phyloP scores from a whole-genome alignment of 176 grass and related monocot species.

The Eremochloa ophiuroides region DNA sequence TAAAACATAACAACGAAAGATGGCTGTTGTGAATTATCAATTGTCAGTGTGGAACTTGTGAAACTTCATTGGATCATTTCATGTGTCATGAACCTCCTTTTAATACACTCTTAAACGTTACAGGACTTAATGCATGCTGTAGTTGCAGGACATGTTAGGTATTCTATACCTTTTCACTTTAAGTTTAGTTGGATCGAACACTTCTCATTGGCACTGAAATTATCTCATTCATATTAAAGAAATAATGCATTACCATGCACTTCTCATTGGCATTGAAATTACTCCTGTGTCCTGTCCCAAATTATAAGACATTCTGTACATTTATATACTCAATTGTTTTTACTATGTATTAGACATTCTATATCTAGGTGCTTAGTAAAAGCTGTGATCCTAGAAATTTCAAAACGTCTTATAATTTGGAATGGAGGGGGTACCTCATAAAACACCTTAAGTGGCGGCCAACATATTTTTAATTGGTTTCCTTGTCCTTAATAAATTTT shows the following conservation, averaged over 20 bases:
- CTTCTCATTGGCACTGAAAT: not conserved
- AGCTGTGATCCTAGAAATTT: too few relatives aligned
- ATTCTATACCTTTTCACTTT: not conserved
- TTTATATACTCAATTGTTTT: too few relatives aligned
- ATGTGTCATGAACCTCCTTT: not conserved
- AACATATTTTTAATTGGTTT: slow-evolving; percentile 4
- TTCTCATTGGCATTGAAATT: not conserved
- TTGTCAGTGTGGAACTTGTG: not conserved
- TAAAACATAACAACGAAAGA: not conserved
- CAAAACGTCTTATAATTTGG: too few relatives aligned
- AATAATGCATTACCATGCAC: not conserved
- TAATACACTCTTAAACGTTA: not conserved
- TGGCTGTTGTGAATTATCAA: not conserved
- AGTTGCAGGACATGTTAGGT: not conserved
- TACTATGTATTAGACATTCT: too few relatives aligned
- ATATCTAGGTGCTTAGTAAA: too few relatives aligned
- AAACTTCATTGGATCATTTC: not conserved
- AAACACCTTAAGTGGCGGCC: not conserved
- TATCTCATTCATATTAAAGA: not conserved
- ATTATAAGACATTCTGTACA: too few relatives aligned
- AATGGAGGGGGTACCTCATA: too few relatives aligned
- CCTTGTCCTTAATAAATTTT: slow-evolving; percentile 24
- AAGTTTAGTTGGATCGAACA: not conserved
- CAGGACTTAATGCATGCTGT: not conserved
- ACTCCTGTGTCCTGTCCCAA: too few relatives aligned